Evolutionary conservation across 768 basidiomycete species (phyloP), one percentile per base, ranked within the genome.

Genomic region (Sistotremastrum niveocremeum): DNA sequence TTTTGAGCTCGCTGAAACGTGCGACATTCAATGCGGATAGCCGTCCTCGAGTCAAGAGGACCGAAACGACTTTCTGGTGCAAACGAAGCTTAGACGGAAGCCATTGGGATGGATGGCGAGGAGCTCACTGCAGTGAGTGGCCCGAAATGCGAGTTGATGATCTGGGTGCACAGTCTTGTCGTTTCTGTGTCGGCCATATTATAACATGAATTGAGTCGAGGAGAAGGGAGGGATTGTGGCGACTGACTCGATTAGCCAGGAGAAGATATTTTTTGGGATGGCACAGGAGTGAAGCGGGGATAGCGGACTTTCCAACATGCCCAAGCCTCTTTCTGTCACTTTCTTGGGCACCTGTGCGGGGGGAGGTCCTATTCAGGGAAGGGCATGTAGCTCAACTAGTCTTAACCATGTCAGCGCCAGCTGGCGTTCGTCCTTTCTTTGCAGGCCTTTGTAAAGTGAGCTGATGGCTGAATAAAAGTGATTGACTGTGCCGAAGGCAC

Each of bases 401-500:
- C 35, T 72, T 79, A 37, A 75, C 79, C 53, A 60, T 81, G 65
- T 77, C 50, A 70, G 72, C 11, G 65, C 72, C 6, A 62, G 84
- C 29, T 86, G 84, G 82, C 79, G 84, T 85, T 60, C 55, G 73
- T 52, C 39, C 56, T 33, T 34, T 50, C 49, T 50, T 12, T 45
- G 40, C 39, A 10, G 37, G 28, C 10, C 20, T 34, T 34, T 34
- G 34, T 12, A 38, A 32, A 20, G 20, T 7, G 7, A 3, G 34
- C 12, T 28, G 11, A n/a, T 31, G 20, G 6, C 30, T 39, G 9
- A 10, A 8, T 40, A 38, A 30, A 54, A 84, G 84, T 88, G 80
- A 71, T 88, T 20, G 84, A 88, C 58, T 85, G 84, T 61, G 85
- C 82, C 9, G 84, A 87, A 61, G 86, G 86, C 34, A 86, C 84